Percentiles rank a stretch among this genome's conserved stretches.
Evolutionary conservation across 83 land plant genomes (phyloP).

Genomic region (Diphasiastrum complanatum): DNA sequence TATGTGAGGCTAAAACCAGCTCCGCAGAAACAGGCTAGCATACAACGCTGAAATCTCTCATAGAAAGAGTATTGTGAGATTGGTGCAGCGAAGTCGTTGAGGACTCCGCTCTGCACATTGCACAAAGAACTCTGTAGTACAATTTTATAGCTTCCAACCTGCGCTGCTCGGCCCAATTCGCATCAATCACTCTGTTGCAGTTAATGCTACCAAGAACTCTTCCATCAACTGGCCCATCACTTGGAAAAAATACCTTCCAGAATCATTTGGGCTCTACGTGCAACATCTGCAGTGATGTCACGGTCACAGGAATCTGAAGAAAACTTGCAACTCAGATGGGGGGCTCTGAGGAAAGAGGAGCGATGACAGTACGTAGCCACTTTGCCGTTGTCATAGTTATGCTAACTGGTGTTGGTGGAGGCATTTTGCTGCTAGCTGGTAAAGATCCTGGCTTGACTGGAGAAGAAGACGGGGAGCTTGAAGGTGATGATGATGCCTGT

Average conservation of each 20-base stretch:
- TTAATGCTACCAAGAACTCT: constrained; percentile 40
- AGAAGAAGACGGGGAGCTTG: constrained; percentile 49
- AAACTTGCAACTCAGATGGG: constrained; percentile 52
- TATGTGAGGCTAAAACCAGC: constrained; percentile 83
- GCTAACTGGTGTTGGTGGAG: constrained; percentile 79
- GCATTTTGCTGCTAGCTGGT: constrained; percentile 36
- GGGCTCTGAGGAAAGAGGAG: constrained; percentile 75
- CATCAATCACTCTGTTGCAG: constrained; percentile 46
- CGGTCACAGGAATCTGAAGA: constrained; percentile 68
- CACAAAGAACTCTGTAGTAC: constrained; percentile 77
- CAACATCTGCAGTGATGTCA: constrained; percentile 62
- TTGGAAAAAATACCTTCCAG: constrained; percentile 67
- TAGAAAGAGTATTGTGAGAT: constrained; percentile 75
- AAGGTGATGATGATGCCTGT: constrained; percentile 53
- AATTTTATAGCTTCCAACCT: constrained; percentile 83
- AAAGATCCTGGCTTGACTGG: constrained; percentile 30
- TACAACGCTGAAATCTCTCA: constrained; percentile 96
- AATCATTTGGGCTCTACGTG: constrained; percentile 60
- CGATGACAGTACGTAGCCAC: constrained; percentile 80
- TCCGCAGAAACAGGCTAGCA: constrained; percentile 99
- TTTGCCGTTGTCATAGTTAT: constrained; percentile 94
- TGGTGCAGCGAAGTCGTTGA: constrained; percentile 45
- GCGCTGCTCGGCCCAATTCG: constrained; percentile 79
- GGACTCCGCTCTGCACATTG: constrained; percentile 87
- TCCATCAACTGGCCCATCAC: constrained; percentile 33